Evolutionary conservation across 129 eudicot genomes (phyloP).

Genomic region (Flaveria linearis): DNA sequence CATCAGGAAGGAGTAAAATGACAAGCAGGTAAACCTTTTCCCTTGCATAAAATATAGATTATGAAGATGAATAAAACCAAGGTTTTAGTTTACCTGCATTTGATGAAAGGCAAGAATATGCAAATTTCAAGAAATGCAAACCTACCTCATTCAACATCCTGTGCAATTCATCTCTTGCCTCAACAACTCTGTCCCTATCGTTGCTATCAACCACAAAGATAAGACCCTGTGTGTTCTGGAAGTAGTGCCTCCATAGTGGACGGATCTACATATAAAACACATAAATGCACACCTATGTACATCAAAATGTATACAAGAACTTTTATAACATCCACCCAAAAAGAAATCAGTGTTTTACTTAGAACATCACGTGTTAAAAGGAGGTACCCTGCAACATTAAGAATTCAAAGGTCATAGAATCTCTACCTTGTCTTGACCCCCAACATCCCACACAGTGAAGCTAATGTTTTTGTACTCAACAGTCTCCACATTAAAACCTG

Average conservation of each 20-base stretch:
- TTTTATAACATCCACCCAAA: not conserved
- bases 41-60: not conserved
- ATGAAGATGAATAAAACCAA: not conserved
- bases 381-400: not conserved
- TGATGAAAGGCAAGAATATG: not conserved
- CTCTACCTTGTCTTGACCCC: slow-evolving; percentile 98
- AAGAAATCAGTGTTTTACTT: not conserved
- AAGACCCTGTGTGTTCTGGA: slow-evolving; percentile 82
- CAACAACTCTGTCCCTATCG: slow-evolving; percentile 80
- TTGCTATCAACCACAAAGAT: slow-evolving; percentile 91
- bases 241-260: slow-evolving; percentile 86
- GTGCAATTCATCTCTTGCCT: slow-evolving; percentile 81
- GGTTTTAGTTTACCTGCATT: not conserved
- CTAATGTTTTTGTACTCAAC: slow-evolving; percentile 98
- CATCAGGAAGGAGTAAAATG: slow-evolving; percentile 2
- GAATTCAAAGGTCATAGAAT: not conserved
- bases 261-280: slow-evolving; percentile 58
- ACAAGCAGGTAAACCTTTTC: not conserved
- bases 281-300: not conserved
- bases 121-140: not conserved
- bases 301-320: not conserved
- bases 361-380: not conserved
- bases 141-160: slow-evolving; percentile 84
- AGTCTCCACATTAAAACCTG: slow-evolving; percentile 98
- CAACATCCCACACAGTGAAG: slow-evolving; percentile 99